Evolutionary conservation across 352 stramenopile genomes (phyloP).

Genomic region (Phytopythium sindhum): DNA sequence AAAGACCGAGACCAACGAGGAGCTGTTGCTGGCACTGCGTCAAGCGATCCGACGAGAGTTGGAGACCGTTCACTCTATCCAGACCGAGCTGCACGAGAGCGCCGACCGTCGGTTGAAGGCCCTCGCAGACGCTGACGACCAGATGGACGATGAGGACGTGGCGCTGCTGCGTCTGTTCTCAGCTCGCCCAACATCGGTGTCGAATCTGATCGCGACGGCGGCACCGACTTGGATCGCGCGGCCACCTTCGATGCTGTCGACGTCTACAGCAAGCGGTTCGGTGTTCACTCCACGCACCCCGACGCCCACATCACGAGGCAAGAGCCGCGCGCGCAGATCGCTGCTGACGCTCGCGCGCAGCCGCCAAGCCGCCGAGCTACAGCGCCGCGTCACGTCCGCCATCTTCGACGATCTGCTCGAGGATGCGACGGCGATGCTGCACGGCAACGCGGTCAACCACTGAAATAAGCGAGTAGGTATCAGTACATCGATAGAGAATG

Average conservation of each 20-base stretch:
- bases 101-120: neutral
- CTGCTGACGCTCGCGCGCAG: constrained; percentile 22
- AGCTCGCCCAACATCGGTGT: neutral
- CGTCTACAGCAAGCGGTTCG: neutral
- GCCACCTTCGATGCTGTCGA: neutral
- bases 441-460: neutral
- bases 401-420: constrained; percentile 34
- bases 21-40: neutral
- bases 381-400: constrained; percentile 26
- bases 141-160: constrained; percentile 2
- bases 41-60: neutral
- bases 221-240: constrained; percentile 1
- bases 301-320: constrained; percentile 19
- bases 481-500: neutral
- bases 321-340: constrained; percentile 11
- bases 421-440: neutral
- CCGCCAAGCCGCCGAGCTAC: constrained; percentile 28
- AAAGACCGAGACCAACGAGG: neutral
- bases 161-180: neutral
- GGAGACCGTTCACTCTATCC: neutral
- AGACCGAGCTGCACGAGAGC: neutral
- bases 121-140: neutral
- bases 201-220: neutral
- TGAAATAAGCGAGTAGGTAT: neutral
- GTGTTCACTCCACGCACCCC: constrained; percentile 18